Conservation (phyloP, 192 early-diverging fungal species). For the Anaeromyces robustus region DNA sequence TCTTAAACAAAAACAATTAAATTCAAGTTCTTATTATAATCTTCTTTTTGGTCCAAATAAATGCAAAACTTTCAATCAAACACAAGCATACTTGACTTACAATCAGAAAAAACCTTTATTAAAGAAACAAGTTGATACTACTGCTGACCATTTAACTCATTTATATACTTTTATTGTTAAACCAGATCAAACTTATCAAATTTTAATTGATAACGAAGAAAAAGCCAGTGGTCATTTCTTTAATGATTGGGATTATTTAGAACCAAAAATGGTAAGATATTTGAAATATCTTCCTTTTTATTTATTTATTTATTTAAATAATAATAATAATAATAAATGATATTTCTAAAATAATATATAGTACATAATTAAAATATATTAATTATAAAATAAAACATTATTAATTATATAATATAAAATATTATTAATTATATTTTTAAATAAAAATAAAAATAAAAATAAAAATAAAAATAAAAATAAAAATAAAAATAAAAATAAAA, state of each 20-base stretch:
- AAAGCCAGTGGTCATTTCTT: conserved; percentile 13
- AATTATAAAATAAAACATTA: no score
- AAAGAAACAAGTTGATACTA: conserved; percentile 18
- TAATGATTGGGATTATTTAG: conserved; percentile 25
- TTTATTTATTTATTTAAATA: no score
- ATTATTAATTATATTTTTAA: no score
- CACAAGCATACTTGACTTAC: conserved; percentile 26
- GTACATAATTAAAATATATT: no score
- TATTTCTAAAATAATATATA: no score
- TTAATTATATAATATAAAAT: no score
- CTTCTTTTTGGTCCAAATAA: conserved; percentile 35
- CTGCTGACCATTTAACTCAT: conserved; percentile 17
- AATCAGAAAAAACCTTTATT: conserved; percentile 26
- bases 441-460: no score
- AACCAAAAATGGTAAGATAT: conserved; percentile 7
- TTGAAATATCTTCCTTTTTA: no score
- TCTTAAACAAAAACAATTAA: conserved; percentile 58
- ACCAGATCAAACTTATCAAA: conserved; percentile 25
- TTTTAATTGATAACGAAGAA: conserved; percentile 22
- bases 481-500: no score
- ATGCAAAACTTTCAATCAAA: conserved; percentile 19
- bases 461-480: no score
- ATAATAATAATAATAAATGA: no score
- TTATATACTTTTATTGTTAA: conserved; percentile 28
- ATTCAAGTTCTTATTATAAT: conserved; percentile 51